A percentile compares a stretch with the other conserved stretches of the same genome.
Conservation (phyloP, 768 basidiomycete genomes). For the Candolleomyces eurysporus region DNA sequence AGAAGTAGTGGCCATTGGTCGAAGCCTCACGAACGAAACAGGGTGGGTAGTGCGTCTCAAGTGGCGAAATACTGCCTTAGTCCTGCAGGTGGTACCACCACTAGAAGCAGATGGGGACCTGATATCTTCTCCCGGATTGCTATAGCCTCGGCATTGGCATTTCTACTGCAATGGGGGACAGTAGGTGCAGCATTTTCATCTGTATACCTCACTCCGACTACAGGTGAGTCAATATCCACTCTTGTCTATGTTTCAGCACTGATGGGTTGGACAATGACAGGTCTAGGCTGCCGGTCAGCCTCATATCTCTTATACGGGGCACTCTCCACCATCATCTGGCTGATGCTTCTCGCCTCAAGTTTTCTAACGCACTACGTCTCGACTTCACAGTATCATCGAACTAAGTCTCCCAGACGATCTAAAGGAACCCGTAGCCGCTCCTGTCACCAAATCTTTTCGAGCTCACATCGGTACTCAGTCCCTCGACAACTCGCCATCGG, state of each 20-base stretch:
- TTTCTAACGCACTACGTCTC: slow-evolving; percentile 23
- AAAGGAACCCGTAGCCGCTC: slow-evolving; percentile 17
- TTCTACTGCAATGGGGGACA: slow-evolving; percentile 24
- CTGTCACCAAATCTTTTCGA: too few relatives aligned
- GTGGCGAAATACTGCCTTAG: neutral
- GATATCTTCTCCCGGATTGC: slow-evolving; percentile 11
- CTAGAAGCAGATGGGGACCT: slow-evolving; percentile 4
- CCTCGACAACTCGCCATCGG: slow-evolving; percentile 19
- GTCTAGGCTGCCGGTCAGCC: slow-evolving; percentile 32
- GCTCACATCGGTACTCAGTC: neutral
- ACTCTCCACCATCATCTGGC: slow-evolving; percentile 30
- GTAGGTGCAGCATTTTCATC: slow-evolving; percentile 20
- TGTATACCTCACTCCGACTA: slow-evolving; percentile 20
- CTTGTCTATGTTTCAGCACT: neutral
- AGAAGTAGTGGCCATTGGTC: neutral
- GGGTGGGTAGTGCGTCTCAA: neutral
- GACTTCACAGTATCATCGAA: too few relatives aligned
- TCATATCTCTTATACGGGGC: slow-evolving; percentile 28
- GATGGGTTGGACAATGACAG: slow-evolving; percentile 10
- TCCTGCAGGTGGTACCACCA: neutral
- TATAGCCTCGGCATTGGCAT: slow-evolving; percentile 12
- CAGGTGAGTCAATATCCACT: slow-evolving; percentile 12
- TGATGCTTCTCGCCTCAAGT: slow-evolving; percentile 27
- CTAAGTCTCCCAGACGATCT: too few relatives aligned
- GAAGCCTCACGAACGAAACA: neutral